phyloP scores from a whole-genome alignment of 352 stramenopile species.

The Globisporangium polare region DNA sequence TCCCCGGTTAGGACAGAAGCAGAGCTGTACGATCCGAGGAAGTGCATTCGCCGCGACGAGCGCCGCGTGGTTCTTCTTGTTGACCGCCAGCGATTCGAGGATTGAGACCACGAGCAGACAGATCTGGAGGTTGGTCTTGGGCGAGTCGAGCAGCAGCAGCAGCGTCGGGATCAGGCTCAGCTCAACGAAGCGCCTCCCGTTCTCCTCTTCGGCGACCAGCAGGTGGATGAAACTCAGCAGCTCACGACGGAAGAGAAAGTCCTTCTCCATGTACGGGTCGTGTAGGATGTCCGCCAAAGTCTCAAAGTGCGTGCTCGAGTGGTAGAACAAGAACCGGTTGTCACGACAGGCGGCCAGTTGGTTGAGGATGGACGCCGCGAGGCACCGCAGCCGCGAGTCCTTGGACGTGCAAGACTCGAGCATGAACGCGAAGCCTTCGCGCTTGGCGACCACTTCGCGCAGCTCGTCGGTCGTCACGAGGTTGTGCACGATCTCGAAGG shows the following conservation, averaged over 20 bases:
- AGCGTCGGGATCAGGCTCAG: slow-evolving; percentile 47
- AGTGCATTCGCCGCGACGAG: slow-evolving; percentile 45
- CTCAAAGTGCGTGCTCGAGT: slow-evolving; percentile 49
- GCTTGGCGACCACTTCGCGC: slow-evolving; percentile 52
- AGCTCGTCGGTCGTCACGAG: slow-evolving; percentile 61
- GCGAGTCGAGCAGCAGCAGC: slow-evolving; percentile 43
- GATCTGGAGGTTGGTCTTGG: slow-evolving; percentile 31
- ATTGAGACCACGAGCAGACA: slow-evolving; percentile 54
- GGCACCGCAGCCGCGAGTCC: slow-evolving; percentile 47
- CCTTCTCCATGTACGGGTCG: slow-evolving; percentile 66
- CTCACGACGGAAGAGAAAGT: slow-evolving; percentile 49
- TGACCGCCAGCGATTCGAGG: slow-evolving; percentile 45
- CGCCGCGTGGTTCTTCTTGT: slow-evolving; percentile 47
- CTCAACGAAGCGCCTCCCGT: slow-evolving; percentile 52
- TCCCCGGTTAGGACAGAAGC: slow-evolving; percentile 25
- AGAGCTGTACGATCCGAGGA: slow-evolving; percentile 47
- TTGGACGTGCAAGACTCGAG: slow-evolving; percentile 54
- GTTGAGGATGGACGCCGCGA: slow-evolving; percentile 56
- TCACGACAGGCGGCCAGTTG: slow-evolving; percentile 48
- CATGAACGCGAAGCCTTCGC: slow-evolving; percentile 66
- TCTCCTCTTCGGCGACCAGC: slow-evolving; percentile 54
- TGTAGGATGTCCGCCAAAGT: slow-evolving; percentile 45
- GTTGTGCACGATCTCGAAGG: slow-evolving; percentile 57
- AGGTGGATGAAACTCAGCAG: slow-evolving; percentile 62
- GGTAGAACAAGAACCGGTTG: slow-evolving; percentile 59